These are phyloP conservation scores for Rhynchosporium agropyri DNA, from an alignment of 2,329 filamentous ascomycete genomes.

Conservation along the genomic window DNA sequence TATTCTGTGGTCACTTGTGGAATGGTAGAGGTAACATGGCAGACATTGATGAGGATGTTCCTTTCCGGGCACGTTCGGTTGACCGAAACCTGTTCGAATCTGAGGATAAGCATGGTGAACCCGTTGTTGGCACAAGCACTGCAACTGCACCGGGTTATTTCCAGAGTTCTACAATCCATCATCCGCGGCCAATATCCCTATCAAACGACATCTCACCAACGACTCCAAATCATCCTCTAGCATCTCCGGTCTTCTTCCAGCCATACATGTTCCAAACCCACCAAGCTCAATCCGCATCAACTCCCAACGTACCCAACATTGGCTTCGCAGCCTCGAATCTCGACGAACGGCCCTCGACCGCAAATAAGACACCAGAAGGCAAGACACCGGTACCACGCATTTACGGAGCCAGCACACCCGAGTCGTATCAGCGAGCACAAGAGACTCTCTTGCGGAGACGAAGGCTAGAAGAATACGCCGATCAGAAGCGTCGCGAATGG, in stretches of 20 bases:
- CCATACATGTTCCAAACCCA: constrained; percentile 35
- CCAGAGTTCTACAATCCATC: constrained; percentile 28
- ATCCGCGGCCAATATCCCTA: constrained; percentile 30
- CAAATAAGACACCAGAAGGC: constrained; percentile 49
- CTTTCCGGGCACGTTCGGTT: constrained; percentile 61
- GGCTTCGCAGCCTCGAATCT: constrained; percentile 42
- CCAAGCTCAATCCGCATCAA: constrained; percentile 35
- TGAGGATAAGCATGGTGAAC: constrained; percentile 64
- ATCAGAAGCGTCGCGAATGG: constrained; percentile 40
- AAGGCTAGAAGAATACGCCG: constrained; percentile 43
- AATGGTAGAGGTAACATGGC: constrained; percentile 31
- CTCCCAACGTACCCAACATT: constrained; percentile 34
- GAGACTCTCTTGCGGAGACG: constrained; percentile 41
- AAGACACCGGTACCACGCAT: constrained; percentile 44
- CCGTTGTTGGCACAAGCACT: constrained; percentile 65
- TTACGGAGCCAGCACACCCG: constrained; percentile 47
- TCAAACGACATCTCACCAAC: constrained; percentile 36
- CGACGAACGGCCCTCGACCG: constrained; percentile 52
- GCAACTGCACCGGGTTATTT: constrained; percentile 61
- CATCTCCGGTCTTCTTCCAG: constrained; percentile 40
- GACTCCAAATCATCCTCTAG: constrained; percentile 31
- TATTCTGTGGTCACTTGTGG: constrained; percentile 36
- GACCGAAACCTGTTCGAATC: constrained; percentile 62
- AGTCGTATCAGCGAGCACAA: constrained; percentile 46
- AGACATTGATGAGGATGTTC: constrained; percentile 51